Evolutionary conservation across 495 filamentous ascomycete species (phyloP).

Genomic region (Podospora fimiseda): DNA sequence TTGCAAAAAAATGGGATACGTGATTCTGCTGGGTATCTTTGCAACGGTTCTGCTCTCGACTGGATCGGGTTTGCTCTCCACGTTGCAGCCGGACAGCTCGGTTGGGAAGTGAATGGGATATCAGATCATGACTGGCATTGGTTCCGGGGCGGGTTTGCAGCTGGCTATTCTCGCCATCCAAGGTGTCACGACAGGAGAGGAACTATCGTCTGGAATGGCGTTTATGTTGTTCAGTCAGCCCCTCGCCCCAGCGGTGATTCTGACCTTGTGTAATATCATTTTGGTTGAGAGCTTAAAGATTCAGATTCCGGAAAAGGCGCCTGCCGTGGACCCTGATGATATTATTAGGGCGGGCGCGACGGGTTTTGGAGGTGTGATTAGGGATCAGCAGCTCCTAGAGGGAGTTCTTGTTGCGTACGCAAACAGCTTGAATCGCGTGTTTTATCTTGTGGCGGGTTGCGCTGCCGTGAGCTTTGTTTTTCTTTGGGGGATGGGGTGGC

Average conservation of each 20-base stretch:
- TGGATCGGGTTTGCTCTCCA: slow-evolving; percentile 54
- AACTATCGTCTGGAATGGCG: slow-evolving; percentile 52
- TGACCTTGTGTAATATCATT: slow-evolving; percentile 35
- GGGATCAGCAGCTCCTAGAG: slow-evolving; percentile 13
- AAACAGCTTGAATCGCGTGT: slow-evolving; percentile 33
- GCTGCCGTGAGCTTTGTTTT: slow-evolving; percentile 25
- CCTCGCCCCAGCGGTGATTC: slow-evolving; percentile 55
- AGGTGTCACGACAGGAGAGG: slow-evolving; percentile 38
- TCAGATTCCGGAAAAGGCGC: slow-evolving; percentile 28
- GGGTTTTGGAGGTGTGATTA: slow-evolving; percentile 30
- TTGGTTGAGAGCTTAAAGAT: slow-evolving; percentile 36
- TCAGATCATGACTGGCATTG: no score
- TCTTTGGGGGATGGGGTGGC: slow-evolving; percentile 48
- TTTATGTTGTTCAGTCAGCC: slow-evolving; percentile 54
- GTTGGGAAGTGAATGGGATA: slow-evolving; percentile 39
- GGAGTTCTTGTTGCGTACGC: slow-evolving; percentile 39
- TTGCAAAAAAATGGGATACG: slow-evolving; percentile 43
- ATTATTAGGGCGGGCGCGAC: slow-evolving; percentile 28
- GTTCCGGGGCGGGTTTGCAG: slow-evolving; percentile 56
- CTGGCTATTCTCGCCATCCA: slow-evolving; percentile 46
- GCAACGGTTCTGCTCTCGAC: slow-evolving; percentile 46
- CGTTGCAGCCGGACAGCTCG: slow-evolving; percentile 40
- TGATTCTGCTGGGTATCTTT: slow-evolving; percentile 48
- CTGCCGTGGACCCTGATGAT: slow-evolving; percentile 18
- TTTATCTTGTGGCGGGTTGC: slow-evolving; percentile 35